Evolutionary conservation across 139 green algal genomes (phyloP).

Genomic region (Zygnema cylindricum): DNA sequence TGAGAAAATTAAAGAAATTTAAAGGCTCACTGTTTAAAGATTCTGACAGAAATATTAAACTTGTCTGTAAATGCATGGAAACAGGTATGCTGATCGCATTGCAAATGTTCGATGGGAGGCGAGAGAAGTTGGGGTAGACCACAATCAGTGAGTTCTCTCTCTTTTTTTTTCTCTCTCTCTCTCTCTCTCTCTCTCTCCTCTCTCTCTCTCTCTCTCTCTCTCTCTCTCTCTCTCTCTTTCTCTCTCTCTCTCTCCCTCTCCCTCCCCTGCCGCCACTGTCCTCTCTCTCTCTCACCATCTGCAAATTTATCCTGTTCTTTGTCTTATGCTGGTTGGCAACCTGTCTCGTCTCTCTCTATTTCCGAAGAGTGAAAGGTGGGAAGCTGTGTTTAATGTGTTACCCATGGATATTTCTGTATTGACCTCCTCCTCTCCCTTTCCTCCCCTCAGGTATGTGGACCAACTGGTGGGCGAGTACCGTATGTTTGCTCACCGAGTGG

Average conservation of each 20-base stretch:
- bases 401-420: too few species aligned
- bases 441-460: constrained; percentile 60
- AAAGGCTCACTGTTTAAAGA: too few species aligned
- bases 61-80: too few species aligned
- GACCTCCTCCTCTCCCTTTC: too few species aligned
- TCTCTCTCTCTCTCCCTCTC: background rate
- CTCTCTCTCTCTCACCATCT: too few species aligned
- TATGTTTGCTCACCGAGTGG: constrained; percentile 39
- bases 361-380: too few species aligned
- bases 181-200: background rate
- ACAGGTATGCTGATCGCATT: constrained; percentile 49
- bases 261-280: background rate
- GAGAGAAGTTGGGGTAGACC: constrained; percentile 55
- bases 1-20: too few species aligned
- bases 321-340: too few species aligned
- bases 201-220: background rate
- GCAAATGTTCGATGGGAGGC: constrained; percentile 46
- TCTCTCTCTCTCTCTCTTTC: background rate
- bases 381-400: too few species aligned
- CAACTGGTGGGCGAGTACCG: constrained; percentile 38
- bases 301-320: too few species aligned
- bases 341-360: too few species aligned
- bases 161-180: background rate
- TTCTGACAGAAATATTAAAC: too few species aligned
- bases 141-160: constrained; percentile 38